Percentiles rank a stretch among this genome's conserved stretches.
Evolutionary conservation across 2,329 filamentous ascomycete genomes (phyloP).

Genomic region (Neofusicoccum parvum): DNA sequence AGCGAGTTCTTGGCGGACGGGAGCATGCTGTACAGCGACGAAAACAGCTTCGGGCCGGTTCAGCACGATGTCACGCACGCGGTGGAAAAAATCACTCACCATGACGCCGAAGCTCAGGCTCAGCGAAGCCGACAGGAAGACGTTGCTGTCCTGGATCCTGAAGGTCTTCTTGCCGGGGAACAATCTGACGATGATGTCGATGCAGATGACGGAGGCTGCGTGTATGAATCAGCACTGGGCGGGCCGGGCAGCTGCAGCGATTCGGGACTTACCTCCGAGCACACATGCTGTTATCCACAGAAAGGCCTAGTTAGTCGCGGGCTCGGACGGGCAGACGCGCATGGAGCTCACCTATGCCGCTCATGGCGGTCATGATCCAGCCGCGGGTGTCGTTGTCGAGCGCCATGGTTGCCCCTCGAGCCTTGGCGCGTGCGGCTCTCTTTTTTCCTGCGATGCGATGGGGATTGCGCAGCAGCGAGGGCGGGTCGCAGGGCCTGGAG

Average conservation of each 20-base stretch:
- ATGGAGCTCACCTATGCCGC: slow-evolving; percentile 68
- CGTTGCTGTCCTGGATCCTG: slow-evolving; percentile 84
- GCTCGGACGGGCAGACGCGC: slow-evolving; percentile 14
- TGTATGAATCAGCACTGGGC: slow-evolving; percentile 36
- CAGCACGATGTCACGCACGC: slow-evolving; percentile 23
- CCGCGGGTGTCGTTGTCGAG: slow-evolving; percentile 70
- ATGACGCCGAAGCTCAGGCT: slow-evolving; percentile 96
- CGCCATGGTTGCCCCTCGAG: slow-evolving; percentile 19
- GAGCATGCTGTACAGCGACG: slow-evolving; percentile 88
- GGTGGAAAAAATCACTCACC: slow-evolving; percentile 53
- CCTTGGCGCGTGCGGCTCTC: not conserved
- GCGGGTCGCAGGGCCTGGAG: not conserved
- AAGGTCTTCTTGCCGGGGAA: slow-evolving; percentile 77
- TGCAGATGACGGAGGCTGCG: slow-evolving; percentile 75
- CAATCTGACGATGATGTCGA: slow-evolving; percentile 74
- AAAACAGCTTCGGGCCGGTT: slow-evolving; percentile 70
- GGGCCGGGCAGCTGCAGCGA: slow-evolving; percentile 5
- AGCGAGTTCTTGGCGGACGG: slow-evolving; percentile 83
- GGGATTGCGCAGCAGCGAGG: not conserved
- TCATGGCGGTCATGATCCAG: slow-evolving; percentile 85
- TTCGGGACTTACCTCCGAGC: slow-evolving; percentile 34
- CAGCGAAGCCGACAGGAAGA: slow-evolving; percentile 82
- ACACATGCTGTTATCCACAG: slow-evolving; percentile 36
- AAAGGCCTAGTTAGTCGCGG: slow-evolving; percentile 1
- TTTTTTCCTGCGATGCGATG: not conserved